These are phyloP conservation scores for Xylariaceae sp. DNA, from an alignment of 2,329 filamentous ascomycete genomes.

Conservation along the genomic window DNA sequence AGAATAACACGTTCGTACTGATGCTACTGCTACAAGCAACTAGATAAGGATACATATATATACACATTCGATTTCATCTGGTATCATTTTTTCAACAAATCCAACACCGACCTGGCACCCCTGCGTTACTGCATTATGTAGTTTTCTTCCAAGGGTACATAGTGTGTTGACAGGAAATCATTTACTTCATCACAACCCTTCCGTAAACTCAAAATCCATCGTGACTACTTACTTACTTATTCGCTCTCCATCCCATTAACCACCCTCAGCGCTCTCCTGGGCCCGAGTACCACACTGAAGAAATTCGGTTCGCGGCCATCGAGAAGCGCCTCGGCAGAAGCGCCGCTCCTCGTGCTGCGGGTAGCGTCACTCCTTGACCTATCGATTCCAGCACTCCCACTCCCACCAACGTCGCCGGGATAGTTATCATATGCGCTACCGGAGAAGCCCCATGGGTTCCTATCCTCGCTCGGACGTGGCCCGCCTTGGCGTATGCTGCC, in stretches of 20 bases:
- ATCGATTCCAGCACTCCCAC: slow-evolving; percentile 11
- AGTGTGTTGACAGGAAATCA: too few relatives aligned
- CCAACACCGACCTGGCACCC: too few relatives aligned
- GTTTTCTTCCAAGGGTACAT: too few relatives aligned
- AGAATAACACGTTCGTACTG: too few relatives aligned
- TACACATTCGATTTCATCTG: too few relatives aligned
- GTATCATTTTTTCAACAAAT: too few relatives aligned
- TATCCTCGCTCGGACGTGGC: slow-evolving; percentile 29
- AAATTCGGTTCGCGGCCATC: slow-evolving; percentile 61
- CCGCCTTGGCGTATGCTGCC: too few relatives aligned
- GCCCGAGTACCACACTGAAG: slow-evolving; percentile 63
- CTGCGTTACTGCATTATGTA: too few relatives aligned
- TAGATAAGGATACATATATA: too few relatives aligned
- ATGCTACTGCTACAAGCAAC: too few relatives aligned
- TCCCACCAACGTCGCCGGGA: background rate
- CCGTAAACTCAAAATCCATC: slow-evolving; percentile 3
- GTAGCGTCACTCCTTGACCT: slow-evolving; percentile 31
- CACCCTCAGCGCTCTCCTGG: slow-evolving; percentile 61
- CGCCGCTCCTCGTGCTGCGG: slow-evolving; percentile 32
- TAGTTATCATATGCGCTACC: slow-evolving; percentile 10
- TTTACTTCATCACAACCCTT: too few relatives aligned
- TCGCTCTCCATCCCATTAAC: slow-evolving; percentile 47
- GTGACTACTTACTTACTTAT: background rate
- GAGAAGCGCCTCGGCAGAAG: slow-evolving; percentile 33
- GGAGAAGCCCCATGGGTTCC: slow-evolving; percentile 23